A percentile compares a stretch with the other conserved stretches of the same genome.
These are phyloP conservation scores for Penstemon newberryi DNA, from an alignment of 257 asterid genomes.

Conservation along the genomic window DNA sequence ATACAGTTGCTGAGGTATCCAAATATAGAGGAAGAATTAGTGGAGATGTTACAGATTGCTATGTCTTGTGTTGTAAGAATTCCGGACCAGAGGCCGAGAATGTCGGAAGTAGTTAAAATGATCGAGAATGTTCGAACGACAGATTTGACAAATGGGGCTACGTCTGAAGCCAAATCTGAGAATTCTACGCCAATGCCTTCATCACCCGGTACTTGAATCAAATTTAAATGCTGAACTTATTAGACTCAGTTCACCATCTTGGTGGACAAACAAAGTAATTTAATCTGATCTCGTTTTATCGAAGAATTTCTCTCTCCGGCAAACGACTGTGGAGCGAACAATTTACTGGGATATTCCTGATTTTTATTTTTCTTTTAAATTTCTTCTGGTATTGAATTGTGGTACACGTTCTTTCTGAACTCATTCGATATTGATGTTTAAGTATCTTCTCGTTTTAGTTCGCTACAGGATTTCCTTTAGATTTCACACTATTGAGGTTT, in stretches of 20 bases:
- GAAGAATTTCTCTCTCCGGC: neutral
- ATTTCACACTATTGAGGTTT: no score
- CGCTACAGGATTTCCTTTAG: no score
- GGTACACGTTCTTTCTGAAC: neutral
- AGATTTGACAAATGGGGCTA: conserved; percentile 21
- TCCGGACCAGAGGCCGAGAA: conserved; percentile 74
- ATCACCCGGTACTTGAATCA: conserved; percentile 26
- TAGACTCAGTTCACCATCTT: conserved; percentile 40
- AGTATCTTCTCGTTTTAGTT: no score
- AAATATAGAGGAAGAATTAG: conserved; percentile 75
- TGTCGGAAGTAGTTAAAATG: conserved; percentile 77
- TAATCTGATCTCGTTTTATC: no score
- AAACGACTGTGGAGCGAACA: neutral
- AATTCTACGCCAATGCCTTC: conserved; percentile 25
- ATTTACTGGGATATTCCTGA: neutral
- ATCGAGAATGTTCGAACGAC: conserved; percentile 46
- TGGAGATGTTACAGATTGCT: conserved; percentile 77
- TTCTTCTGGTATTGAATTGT: neutral
- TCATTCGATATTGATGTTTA: no score
- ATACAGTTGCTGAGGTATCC: conserved; percentile 70
- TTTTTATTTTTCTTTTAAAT: neutral
- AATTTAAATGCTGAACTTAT: neutral
- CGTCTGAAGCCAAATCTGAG: conserved; percentile 39
- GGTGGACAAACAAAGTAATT: conserved; percentile 39
- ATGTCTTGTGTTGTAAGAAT: conserved; percentile 70